These are phyloP conservation scores for Chiua virens DNA, from an alignment of 768 basidiomycete genomes.

Conservation along the genomic window DNA sequence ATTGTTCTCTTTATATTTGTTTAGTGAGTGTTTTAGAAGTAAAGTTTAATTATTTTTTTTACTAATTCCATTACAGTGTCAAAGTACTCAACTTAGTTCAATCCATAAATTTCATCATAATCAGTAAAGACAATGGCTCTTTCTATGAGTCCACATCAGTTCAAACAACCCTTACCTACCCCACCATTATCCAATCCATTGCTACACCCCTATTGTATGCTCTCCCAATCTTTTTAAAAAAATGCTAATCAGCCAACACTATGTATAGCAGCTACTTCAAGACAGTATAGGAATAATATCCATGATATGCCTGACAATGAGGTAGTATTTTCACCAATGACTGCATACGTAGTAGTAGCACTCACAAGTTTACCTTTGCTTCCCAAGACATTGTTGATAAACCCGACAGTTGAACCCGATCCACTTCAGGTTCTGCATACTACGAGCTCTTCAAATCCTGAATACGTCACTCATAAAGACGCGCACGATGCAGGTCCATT, in stretches of 20 bases:
- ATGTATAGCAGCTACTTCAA: conserved; percentile 14
- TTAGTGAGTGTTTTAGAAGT: not conserved
- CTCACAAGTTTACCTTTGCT: conserved; percentile 3
- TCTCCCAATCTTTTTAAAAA: not conserved
- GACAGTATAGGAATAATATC: conserved; percentile 2
- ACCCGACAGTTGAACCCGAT: not conserved
- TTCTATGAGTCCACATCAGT: conserved; percentile 15
- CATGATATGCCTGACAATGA: conserved; percentile 6
- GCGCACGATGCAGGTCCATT: not conserved
- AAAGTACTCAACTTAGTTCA: not conserved
- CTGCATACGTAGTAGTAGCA: not conserved
- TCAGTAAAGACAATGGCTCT: conserved; percentile 12
- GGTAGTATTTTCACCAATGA: conserved; percentile 14
- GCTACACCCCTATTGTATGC: conserved; percentile 14
- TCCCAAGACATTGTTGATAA: conserved; percentile 10
- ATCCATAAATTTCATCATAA: not conserved
- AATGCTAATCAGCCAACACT: not conserved
- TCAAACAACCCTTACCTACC: conserved; percentile 1
- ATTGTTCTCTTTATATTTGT: not conserved
- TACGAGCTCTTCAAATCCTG: not conserved
- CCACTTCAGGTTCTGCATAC: not conserved
- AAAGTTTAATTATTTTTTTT: not conserved
- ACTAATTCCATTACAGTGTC: not conserved
- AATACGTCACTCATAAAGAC: not conserved
- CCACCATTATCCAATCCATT: conserved; percentile 1